Evolutionary conservation across 306 rosid genomes (phyloP).

Genomic region (Castanospermum australe): DNA sequence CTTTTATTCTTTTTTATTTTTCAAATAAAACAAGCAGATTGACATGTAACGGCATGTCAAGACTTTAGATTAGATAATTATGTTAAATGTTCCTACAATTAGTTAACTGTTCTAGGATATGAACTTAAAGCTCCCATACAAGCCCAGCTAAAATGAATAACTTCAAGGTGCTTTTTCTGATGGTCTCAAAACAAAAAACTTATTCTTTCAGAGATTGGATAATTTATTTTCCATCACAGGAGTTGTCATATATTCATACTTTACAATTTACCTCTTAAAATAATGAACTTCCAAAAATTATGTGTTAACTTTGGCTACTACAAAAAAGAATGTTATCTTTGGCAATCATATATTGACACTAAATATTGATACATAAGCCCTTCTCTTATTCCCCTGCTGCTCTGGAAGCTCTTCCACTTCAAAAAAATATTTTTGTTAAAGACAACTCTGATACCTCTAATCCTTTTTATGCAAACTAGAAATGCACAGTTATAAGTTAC

Average conservation of each 20-base stretch:
- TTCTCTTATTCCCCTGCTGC: not conserved
- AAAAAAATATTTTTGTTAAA: not conserved
- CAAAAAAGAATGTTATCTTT: not conserved
- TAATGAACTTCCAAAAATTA: not conserved
- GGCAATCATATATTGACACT: not conserved
- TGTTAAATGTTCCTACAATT: too few species aligned
- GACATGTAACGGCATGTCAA: not conserved
- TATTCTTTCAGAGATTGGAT: not conserved
- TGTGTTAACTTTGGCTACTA: not conserved
- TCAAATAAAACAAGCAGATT: not conserved
- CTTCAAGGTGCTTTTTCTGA: not conserved
- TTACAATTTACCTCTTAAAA: not conserved
- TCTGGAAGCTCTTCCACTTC: not conserved
- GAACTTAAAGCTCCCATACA: not conserved
- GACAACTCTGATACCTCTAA: not conserved
- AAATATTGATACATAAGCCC: not conserved
- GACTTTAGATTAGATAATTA: too few species aligned
- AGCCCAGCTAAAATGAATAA: not conserved
- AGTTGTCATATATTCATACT: not conserved
- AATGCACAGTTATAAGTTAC: constrained; percentile 15
- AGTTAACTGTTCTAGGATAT: too few species aligned
- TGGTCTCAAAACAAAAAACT: not conserved
- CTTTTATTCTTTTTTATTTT: not conserved
- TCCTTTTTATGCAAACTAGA: not conserved
- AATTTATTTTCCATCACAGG: not conserved